Evolutionary conservation across 208 protist genomes (phyloP).

Genomic region (Trypanosoma grayi): DNA sequence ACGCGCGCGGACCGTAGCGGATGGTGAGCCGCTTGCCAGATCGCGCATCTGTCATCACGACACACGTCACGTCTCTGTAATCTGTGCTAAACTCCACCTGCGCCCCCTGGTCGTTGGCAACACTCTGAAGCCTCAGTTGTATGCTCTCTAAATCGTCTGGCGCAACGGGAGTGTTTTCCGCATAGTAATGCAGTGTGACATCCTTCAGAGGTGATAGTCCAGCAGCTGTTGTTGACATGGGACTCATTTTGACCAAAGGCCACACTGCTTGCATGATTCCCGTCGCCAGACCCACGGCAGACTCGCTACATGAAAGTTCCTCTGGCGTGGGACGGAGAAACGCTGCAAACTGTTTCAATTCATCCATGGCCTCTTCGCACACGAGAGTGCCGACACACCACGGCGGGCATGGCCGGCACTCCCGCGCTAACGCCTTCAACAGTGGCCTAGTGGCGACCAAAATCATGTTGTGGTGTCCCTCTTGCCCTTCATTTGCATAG

Average conservation of each 20-base stretch:
- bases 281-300: constrained; percentile 5
- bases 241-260: constrained; percentile 23
- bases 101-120: constrained; percentile 19
- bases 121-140: constrained; percentile 4
- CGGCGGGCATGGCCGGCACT: constrained; percentile 34
- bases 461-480: constrained; percentile 15
- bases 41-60: constrained; percentile 27
- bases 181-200: constrained; percentile 37
- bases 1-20: constrained; percentile 35
- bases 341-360: constrained; percentile 31
- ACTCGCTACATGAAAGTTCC: constrained; percentile 15
- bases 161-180: constrained; percentile 19
- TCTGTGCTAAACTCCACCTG: constrained; percentile 36
- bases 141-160: constrained; percentile 11
- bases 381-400: constrained; percentile 37
- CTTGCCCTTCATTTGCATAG: not conserved
- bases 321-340: constrained; percentile 27
- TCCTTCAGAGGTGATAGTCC: constrained; percentile 33
- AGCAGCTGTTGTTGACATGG: constrained; percentile 34
- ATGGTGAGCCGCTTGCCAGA: constrained; percentile 32
- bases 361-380: constrained; percentile 16
- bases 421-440: constrained; percentile 34
- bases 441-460: constrained; percentile 33
- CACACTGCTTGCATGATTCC: constrained; percentile 28
- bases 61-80: constrained; percentile 33